phyloP scores from a whole-genome alignment of 2,329 filamentous ascomycete genomes.

The Aspergillus ochraceoroseus region DNA sequence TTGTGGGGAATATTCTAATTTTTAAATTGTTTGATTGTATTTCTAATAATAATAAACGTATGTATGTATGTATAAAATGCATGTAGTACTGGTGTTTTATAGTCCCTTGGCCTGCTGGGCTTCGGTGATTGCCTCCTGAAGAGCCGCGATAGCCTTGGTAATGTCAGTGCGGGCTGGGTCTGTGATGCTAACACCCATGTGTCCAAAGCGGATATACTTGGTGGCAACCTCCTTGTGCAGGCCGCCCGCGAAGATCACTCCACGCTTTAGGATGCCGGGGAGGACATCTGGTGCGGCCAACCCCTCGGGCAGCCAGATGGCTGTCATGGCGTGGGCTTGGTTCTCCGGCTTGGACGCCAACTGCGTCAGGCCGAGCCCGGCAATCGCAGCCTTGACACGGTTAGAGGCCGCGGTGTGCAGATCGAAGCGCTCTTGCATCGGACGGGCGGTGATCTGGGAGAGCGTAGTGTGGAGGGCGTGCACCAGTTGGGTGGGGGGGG shows the following conservation, averaged over 20 bases:
- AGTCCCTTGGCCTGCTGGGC: constrained; percentile 58
- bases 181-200: constrained; percentile 93
- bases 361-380: constrained; percentile 78
- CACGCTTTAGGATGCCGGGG: constrained; percentile 76
- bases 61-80: no score
- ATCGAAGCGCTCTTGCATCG: constrained; percentile 76
- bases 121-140: constrained; percentile 70
- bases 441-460: constrained; percentile 74
- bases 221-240: constrained; percentile 92
- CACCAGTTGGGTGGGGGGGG: constrained; percentile 87
- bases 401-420: constrained; percentile 74
- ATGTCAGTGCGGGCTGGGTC: constrained; percentile 76
- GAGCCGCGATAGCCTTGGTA: constrained; percentile 72
- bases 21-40: neutral
- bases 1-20: constrained; percentile 1
- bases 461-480: constrained; percentile 88
- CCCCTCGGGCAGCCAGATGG: constrained; percentile 86
- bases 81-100: no score
- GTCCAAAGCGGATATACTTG: constrained; percentile 92
- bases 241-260: constrained; percentile 89
- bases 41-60: no score
- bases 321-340: constrained; percentile 96
- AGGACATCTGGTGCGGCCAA: constrained; percentile 76
- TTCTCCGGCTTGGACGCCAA: constrained; percentile 79
- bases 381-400: constrained; percentile 77